Conservation (phyloP, 371 early-diverging fungal species). For the Nosema muscidifuracis region DNA sequence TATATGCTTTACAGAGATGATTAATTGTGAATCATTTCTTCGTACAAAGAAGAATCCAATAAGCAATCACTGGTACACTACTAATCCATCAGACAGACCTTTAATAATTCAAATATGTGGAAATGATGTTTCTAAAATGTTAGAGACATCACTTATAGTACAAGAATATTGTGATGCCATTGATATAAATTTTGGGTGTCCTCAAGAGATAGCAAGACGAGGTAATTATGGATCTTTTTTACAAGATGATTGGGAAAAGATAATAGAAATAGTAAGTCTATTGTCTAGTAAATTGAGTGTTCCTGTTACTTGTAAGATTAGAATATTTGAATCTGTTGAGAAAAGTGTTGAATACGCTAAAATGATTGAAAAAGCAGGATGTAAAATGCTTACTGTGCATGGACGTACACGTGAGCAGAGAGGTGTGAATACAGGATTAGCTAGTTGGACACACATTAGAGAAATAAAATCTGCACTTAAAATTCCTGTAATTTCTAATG, state of each 20-base stretch:
- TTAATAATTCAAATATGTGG: constrained; percentile 94
- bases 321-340: constrained; percentile 78
- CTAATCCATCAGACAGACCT: constrained; percentile 71
- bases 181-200: constrained; percentile 94
- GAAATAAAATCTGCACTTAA: constrained; percentile 69
- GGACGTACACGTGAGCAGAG: constrained; percentile 89
- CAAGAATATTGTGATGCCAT: constrained; percentile 80
- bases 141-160: constrained; percentile 69
- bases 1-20: constrained; percentile 94
- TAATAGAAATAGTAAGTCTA: constrained; percentile 67
- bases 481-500: constrained; percentile 93
- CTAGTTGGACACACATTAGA: constrained; percentile 89
- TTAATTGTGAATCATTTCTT: constrained; percentile 78
- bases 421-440: constrained; percentile 84
- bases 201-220: constrained; percentile 80
- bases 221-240: constrained; percentile 90
- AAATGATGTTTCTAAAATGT: constrained; percentile 76
- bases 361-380: constrained; percentile 84
- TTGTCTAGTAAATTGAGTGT: constrained; percentile 74
- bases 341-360: constrained; percentile 86
- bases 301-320: constrained; percentile 92
- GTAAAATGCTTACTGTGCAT: constrained; percentile 78
- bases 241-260: constrained; percentile 74
- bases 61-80: constrained; percentile 63
- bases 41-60: constrained; percentile 62